Evolutionary conservation across 2,329 filamentous ascomycete genomes (phyloP), one percentile per base, ranked within the genome.

Genomic region (Rutstroemia sp.): DNA sequence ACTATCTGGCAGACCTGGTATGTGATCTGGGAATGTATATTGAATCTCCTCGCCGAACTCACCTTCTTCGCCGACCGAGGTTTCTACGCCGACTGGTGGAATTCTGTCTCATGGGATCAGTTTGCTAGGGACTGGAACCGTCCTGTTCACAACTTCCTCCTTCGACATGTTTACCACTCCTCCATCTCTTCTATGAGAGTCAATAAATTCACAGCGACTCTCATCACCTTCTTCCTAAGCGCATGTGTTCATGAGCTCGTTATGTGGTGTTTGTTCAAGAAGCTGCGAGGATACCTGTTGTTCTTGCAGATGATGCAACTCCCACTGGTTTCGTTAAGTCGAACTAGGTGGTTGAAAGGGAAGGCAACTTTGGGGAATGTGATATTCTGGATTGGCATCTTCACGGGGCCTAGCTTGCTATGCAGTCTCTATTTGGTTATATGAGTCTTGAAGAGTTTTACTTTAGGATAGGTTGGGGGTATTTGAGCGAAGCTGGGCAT

Each of bases 101-200:
- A 84, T 62, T 77, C 75, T 59, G 73, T 80, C 3, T 81, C 79
- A 0, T 89, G 84, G 81, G 87, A 91, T 64, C 84, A 90, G 67
- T 92, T 88, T 64, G 87, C 88, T 4, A 77, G 88, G 41, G 86
- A 90, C 67, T 92, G 88, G 88, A 92, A 92, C 67, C 74, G 82
- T n/a, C 87, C 88, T 0, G 87, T 92, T 4, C 87, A 91, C 27
- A 57, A 86, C 64, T 92, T 92, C 69, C 73, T 92, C 27, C 76
- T 91, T 2, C 78, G 88, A 14, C 88, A 92, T 65, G 88, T 92
- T 58, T 92, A 92, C 67, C 87, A 92, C 71, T 83, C 80, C 47
- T 87, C 83, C 47, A 91, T 92, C 65, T 88, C 84, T 1, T 82
- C 85, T 9, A 80, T 90, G 69, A 83, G 83, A 58, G 76, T 91